phyloP scores from a whole-genome alignment of 495 filamentous ascomycete species.

The Tetracladium marchalianum region DNA sequence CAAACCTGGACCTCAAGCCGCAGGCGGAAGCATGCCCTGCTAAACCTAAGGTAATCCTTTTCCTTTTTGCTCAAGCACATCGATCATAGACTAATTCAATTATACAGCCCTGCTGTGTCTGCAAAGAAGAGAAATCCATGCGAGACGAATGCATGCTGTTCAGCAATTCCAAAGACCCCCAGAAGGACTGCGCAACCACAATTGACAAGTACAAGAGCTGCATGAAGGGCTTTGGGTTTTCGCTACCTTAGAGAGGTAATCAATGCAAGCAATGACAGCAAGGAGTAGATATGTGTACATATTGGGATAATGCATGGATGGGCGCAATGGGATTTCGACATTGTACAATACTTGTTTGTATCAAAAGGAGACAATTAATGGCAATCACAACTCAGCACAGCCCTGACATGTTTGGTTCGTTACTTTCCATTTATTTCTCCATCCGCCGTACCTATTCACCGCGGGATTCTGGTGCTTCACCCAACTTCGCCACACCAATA shows the following conservation, averaged over 20 bases:
- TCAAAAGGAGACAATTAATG: too few species aligned
- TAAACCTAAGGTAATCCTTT: conserved; percentile 12
- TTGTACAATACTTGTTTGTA: not conserved
- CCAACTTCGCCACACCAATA: not conserved
- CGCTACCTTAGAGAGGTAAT: conserved; percentile 30
- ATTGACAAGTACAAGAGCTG: conserved; percentile 83
- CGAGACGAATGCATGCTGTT: conserved; percentile 99
- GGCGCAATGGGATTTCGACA: conserved; percentile 10
- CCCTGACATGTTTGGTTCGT: too few species aligned
- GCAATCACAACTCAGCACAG: too few species aligned
- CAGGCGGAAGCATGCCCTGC: conserved; percentile 5
- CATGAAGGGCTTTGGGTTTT: conserved; percentile 92
- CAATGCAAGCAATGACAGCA: not conserved
- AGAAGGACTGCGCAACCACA: conserved; percentile 66
- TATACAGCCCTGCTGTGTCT: conserved; percentile 85
- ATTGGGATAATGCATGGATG: conserved; percentile 12
- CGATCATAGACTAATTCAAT: not conserved
- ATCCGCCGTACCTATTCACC: too few species aligned
- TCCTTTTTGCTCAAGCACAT: not conserved
- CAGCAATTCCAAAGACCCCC: conserved; percentile 65
- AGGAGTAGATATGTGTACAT: conserved; percentile 3
- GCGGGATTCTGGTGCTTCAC: not conserved
- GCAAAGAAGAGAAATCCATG: conserved; percentile 83
- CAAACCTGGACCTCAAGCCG: conserved; percentile 14
- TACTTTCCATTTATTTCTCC: too few species aligned